Conservation (phyloP, 1,139 yeast species). For the Casaregolazyma lundiana region DNA sequence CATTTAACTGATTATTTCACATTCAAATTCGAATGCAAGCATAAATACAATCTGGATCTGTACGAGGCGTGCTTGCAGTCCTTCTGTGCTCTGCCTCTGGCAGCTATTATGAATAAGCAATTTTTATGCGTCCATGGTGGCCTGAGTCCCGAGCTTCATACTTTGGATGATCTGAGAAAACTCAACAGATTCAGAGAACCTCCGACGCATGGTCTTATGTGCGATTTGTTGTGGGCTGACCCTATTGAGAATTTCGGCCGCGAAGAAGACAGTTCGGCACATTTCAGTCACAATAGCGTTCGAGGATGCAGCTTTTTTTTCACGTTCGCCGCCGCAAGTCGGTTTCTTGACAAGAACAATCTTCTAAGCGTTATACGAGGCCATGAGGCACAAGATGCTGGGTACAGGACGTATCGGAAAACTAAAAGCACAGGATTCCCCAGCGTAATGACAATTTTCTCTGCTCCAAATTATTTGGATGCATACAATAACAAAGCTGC, state of each 20-base stretch:
- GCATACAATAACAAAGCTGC: constrained; percentile 96
- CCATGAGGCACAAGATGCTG: constrained; percentile 97
- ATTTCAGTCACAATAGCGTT: constrained; percentile 64
- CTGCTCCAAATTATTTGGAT: constrained; percentile 95
- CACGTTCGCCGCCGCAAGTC: constrained; percentile 79
- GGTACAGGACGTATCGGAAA: constrained; percentile 88
- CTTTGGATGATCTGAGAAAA: constrained; percentile 62
- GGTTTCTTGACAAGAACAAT: constrained; percentile 74
- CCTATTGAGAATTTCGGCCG: constrained; percentile 86
- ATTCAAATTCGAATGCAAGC: constrained; percentile 84
- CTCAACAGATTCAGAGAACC: constrained; percentile 87
- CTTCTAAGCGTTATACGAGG: constrained; percentile 84
- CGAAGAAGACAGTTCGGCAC: constrained; percentile 48
- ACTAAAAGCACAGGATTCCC: constrained; percentile 91
- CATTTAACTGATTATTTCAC: constrained; percentile 94
- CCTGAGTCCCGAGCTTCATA: constrained; percentile 76
- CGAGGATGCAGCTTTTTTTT: constrained; percentile 93
- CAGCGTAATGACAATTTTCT: constrained; percentile 81
- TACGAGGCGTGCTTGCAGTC: constrained; percentile 76
- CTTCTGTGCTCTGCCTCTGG: constrained; percentile 85
- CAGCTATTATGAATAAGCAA: constrained; percentile 91
- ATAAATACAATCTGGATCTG: constrained; percentile 65
- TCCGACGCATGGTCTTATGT: constrained; percentile 90
- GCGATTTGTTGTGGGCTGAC: constrained; percentile 95
- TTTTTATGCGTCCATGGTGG: constrained; percentile 98